Evolutionary conservation across 225 moss, liverwort and hornwort species (phyloP), one percentile per base, ranked within the genome.

Genomic region (Sphagnum contortum): DNA sequence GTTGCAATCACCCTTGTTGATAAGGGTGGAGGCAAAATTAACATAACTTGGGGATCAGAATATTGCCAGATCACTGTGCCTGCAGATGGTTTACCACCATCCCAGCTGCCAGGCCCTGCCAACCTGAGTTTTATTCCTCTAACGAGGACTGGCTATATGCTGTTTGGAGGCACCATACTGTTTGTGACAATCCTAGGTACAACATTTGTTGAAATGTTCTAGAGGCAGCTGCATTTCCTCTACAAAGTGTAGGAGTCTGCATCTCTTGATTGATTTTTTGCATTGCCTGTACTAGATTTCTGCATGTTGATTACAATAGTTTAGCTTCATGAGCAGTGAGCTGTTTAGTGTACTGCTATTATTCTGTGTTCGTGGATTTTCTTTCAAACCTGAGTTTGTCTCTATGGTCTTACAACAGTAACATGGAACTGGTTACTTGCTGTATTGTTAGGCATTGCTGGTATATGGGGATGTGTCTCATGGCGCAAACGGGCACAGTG

Each of bases 1-100:
- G 75, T 82, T 51, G 73, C 60, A n/a, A 75, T 82, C 60, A 75
- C 75, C 47, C 73, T 82, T 70, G 14, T 68, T 4, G 79, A 82
- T 52, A 71, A 68, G 55, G 57, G 66, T 14, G 76, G 76, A 71
- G 71, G 66, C 13, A 71, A 67, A 49, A 76, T 82, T 57, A 79
- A 63, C 60, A 54, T 79, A 63, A 82, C 65, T 57, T 82, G 82
- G 79, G 79, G 67, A 5, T 75, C 75, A 71, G 73, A 79, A 11
- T 75, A 76, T 66, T 82, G 76, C 57, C 57, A 53, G 12, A 71
- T 82, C 53, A 64, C 65, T 55, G 60, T 73, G 50, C 69, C 76
- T 57, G 48, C 64, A 14, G 65, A 48, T 67, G 56, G 56, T 51
- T 50, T 76, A 48, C 73, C 62, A 45, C 29, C 29, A 29, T 29